Base-by-base conservation (phyloP, 2,329 filamentous ascomycete genomes). In the Aspergillus sp. region DNA sequence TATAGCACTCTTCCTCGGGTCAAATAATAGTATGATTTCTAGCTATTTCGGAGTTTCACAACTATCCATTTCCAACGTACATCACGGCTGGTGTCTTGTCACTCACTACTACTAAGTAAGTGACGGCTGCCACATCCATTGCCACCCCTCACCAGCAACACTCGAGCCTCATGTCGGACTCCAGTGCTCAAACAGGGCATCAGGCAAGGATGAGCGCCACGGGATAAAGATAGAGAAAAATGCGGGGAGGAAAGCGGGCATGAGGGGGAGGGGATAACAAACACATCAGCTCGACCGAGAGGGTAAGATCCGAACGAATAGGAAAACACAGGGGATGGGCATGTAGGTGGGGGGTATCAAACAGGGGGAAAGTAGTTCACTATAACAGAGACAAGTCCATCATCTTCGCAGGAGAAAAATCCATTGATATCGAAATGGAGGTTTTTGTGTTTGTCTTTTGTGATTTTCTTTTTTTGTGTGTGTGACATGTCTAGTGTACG, bases 91-190 rank as follows among this genome's bases (percentile, higher is more conserved):
- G 67, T 64, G 32, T 36, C 32, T 36, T 36, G 32, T 36, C 32
- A 36, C 30, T 32, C 28, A 28, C 25, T 28, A 25, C 30, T 70
- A 71, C 69, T 60, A 53, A 28, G 41, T 54, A 36, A 66, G 71
- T 68, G 71, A 74, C 72, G 72, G 72, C 72, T 74, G 72, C 72
- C 72, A 74, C 72, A 70, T 70, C 71, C 39, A 48, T 55, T 47
- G 48, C 28, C 28, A 43, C 50, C 43, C 52, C 57, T 49, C 55
- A 30, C 58, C 56, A 41, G 21, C 41, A 41, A 23, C 41, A 58
- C 54, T 52, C 45, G 60, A 51, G 39, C 49, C 30, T 32, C 30
- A 4, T 5, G 30, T 32, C 30, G 30, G 30, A 32, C 30, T 32
- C 30, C 30, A 32, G 30, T 12, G 30, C 30, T 32, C 30, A 32